A percentile compares a stretch with the other conserved stretches of the same genome.
These are phyloP conservation scores for Deuterostichococcus epilithicus DNA, from an alignment of 139 green algal genomes.

Conservation along the genomic window DNA sequence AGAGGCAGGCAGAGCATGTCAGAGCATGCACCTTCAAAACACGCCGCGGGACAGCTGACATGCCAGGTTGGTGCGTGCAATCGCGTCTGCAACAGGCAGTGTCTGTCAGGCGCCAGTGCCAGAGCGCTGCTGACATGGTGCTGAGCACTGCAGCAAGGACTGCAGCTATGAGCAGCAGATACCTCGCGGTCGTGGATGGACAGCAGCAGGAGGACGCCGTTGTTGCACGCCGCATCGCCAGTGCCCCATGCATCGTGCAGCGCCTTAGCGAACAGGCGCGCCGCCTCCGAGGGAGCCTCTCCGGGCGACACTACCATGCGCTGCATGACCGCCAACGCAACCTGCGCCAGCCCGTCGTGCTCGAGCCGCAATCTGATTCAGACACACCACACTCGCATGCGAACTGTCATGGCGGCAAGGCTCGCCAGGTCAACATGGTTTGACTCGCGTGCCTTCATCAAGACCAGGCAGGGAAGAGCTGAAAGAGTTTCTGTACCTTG, in stretches of 20 bases:
- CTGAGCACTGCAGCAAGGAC: too few relatives aligned
- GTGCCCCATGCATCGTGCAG: constrained; percentile 67
- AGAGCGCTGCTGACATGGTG: too few relatives aligned
- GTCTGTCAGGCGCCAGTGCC: too few relatives aligned
- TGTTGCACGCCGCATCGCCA: constrained; percentile 51
- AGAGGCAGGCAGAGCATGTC: too few relatives aligned
- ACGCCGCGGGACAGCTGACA: too few relatives aligned
- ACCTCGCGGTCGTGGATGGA: constrained; percentile 56
- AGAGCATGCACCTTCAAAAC: too few relatives aligned
- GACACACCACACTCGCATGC: not conserved
- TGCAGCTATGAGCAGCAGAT: not conserved
- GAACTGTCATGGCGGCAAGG: not conserved
- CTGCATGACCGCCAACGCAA: constrained; percentile 55
- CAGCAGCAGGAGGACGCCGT: constrained; percentile 65
- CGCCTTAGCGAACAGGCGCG: constrained; percentile 37
- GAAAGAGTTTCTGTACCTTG: not conserved
- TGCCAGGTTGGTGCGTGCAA: too few relatives aligned
- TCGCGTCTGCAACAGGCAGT: too few relatives aligned
- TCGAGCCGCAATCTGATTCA: not conserved
- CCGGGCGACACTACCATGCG: constrained; percentile 20
- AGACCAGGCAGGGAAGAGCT: not conserved
- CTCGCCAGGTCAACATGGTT: not conserved
- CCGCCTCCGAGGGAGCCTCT: constrained; percentile 5
- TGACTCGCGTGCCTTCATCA: not conserved
- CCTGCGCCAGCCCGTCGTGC: constrained; percentile 22